Evolutionary conservation across 805 yeast species (phyloP).

Genomic region (Metschnikowia chrysomelidarum): DNA sequence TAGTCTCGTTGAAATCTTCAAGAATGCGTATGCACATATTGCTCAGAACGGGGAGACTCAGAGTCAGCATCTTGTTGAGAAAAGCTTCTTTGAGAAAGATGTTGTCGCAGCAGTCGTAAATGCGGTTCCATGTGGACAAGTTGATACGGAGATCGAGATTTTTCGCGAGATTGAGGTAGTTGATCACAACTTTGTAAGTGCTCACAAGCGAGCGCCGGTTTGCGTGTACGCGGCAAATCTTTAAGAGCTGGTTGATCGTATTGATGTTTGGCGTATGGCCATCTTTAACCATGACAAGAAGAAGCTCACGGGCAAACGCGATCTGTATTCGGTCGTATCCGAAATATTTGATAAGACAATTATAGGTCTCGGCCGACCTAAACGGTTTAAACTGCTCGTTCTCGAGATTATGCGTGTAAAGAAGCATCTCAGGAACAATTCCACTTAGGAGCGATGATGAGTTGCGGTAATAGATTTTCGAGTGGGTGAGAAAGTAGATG

Average conservation of each 20-base stretch:
- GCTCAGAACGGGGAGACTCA: slow-evolving; percentile 34
- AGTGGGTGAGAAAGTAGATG: slow-evolving; percentile 37
- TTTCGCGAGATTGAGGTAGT: slow-evolving; percentile 30
- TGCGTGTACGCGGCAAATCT: slow-evolving; percentile 31
- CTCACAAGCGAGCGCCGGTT: slow-evolving; percentile 31
- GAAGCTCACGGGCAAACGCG: slow-evolving; percentile 37
- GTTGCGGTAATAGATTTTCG: slow-evolving; percentile 30
- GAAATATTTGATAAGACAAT: slow-evolving; percentile 39
- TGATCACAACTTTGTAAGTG: slow-evolving; percentile 30
- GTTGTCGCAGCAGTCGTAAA: slow-evolving; percentile 38
- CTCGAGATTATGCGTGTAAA: slow-evolving; percentile 37
- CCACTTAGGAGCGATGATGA: slow-evolving; percentile 36
- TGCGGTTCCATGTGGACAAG: slow-evolving; percentile 35
- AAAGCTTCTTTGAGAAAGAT: slow-evolving; percentile 38
- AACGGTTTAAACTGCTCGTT: slow-evolving; percentile 28
- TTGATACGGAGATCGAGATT: slow-evolving; percentile 27
- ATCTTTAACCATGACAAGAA: slow-evolving; percentile 41
- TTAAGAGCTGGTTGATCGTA: slow-evolving; percentile 38
- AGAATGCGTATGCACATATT: slow-evolving; percentile 29
- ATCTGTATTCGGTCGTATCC: slow-evolving; percentile 41
- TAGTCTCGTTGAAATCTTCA: slow-evolving; percentile 34
- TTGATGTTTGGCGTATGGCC: slow-evolving; percentile 40
- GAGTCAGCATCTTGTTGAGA: slow-evolving; percentile 29
- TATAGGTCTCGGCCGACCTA: slow-evolving; percentile 37
- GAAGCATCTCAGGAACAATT: slow-evolving; percentile 34